These are phyloP conservation scores for Dictyostelium citrinum DNA, from an alignment of 78 protist species.

Conservation along the genomic window DNA sequence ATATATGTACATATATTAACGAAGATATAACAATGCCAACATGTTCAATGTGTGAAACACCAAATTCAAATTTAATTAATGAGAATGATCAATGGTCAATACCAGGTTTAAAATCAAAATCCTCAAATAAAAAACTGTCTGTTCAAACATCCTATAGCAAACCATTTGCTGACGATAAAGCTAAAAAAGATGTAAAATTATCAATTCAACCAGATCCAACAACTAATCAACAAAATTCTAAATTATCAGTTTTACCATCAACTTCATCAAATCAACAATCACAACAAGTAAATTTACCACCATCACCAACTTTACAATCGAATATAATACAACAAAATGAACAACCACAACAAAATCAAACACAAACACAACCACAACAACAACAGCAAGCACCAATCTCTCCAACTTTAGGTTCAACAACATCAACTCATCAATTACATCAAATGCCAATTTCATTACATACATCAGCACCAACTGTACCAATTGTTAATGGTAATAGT, in stretches of 20 bases:
- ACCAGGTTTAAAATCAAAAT: not conserved
- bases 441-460: constrained; percentile 10
- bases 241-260: not conserved
- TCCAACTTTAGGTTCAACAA: not conserved
- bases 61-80: not conserved
- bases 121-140: constrained; percentile 17
- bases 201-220: constrained; percentile 27
- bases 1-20: constrained; percentile 42
- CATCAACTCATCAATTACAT: not conserved
- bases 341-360: not conserved
- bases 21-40: not conserved
- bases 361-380: not conserved
- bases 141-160: constrained; percentile 46
- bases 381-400: not conserved
- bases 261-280: not conserved
- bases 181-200: constrained; percentile 11
- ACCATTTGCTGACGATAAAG: not conserved
- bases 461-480: not conserved
- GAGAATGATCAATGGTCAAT: not conserved
- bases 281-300: not conserved
- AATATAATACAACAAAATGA: not conserved
- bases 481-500: not conserved
- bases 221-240: not conserved
- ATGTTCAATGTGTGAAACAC: constrained; percentile 37
- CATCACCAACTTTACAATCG: not conserved